Percentiles rank a stretch among this genome's conserved stretches.
Conservation (phyloP, 2,329 filamentous ascomycete genomes). For the Zymoseptoria ardabiliae region DNA sequence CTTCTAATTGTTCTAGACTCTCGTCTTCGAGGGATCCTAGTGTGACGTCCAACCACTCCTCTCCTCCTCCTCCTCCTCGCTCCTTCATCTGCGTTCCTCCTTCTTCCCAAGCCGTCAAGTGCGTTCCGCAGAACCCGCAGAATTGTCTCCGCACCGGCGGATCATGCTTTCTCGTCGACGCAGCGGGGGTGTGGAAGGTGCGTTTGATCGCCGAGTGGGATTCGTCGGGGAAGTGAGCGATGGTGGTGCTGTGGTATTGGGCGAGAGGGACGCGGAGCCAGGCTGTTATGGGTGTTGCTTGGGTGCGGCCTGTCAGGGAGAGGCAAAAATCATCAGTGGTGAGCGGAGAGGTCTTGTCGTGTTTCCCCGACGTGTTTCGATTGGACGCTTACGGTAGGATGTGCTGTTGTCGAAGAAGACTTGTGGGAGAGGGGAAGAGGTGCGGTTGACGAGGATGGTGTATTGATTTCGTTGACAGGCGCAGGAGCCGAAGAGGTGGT, state of each 20-base stretch:
- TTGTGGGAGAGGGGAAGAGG: constrained; percentile 49
- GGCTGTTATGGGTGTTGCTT: constrained; percentile 66
- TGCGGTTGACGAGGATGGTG: constrained; percentile 59
- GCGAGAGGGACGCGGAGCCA: constrained; percentile 75
- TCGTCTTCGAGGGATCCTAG: constrained; percentile 68
- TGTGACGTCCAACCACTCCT: constrained; percentile 70
- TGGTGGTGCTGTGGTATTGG: constrained; percentile 72
- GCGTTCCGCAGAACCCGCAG: constrained; percentile 87
- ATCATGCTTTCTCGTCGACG: constrained; percentile 45
- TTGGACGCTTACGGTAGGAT: constrained; percentile 59
- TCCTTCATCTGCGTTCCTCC: constrained; percentile 28
- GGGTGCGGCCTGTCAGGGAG: constrained; percentile 48
- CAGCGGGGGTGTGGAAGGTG: constrained; percentile 35
- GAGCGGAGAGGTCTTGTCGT: not conserved
- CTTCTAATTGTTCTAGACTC: constrained; percentile 65
- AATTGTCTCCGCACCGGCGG: constrained; percentile 63
- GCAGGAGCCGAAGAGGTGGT: constrained; percentile 63
- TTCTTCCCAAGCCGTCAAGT: constrained; percentile 77
- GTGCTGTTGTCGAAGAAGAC: constrained; percentile 69
- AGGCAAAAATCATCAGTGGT: not conserved
- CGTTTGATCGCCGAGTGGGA: constrained; percentile 39
- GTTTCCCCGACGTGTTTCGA: constrained; percentile 12
- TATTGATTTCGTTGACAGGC: constrained; percentile 83
- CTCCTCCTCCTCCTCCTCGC: constrained; percentile 37
- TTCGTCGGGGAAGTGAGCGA: constrained; percentile 73